These are phyloP conservation scores for Saraca asoca DNA, from an alignment of 331 rosid genomes.

Conservation along the genomic window DNA sequence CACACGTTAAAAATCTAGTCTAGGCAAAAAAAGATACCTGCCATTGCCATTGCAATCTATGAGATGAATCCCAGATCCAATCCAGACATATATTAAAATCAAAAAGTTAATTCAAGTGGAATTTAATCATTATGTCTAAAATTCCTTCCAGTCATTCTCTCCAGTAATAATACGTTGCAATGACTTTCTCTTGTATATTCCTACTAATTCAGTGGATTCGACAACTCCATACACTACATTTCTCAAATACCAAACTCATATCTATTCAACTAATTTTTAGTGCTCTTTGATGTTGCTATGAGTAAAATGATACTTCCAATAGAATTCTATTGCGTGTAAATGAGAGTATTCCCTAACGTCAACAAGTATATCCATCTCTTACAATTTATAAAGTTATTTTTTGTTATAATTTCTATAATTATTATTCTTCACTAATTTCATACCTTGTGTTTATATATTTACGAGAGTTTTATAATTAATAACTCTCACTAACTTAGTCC, in stretches of 20 bases:
- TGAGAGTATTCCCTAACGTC: not conserved
- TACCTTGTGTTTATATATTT: too few species aligned
- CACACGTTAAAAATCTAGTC: constrained; percentile 7
- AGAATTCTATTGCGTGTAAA: not conserved
- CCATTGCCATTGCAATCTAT: too few species aligned
- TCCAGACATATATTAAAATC: too few species aligned
- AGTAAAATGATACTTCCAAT: not conserved
- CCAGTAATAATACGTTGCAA: constrained; percentile 18
- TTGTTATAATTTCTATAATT: too few species aligned
- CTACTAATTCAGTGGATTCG: not conserved
- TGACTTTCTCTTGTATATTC: constrained; percentile 17
- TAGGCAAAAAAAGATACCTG: not conserved
- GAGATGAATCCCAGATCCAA: too few species aligned
- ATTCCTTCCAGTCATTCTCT: constrained; percentile 24
- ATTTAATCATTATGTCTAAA: constrained; percentile 42
- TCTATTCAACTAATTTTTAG: not conserved
- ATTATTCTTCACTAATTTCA: too few species aligned
- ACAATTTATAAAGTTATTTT: too few species aligned
- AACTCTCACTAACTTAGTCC: too few species aligned
- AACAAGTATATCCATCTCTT: too few species aligned
- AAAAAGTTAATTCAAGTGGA: constrained; percentile 25
- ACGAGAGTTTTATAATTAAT: too few species aligned
- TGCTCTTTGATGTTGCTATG: not conserved
- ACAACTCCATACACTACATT: not conserved
- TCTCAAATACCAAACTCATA: not conserved